Evolutionary conservation across 1,284 basidiomycete species (phyloP).

Genomic region (Trametes hirsuta): DNA sequence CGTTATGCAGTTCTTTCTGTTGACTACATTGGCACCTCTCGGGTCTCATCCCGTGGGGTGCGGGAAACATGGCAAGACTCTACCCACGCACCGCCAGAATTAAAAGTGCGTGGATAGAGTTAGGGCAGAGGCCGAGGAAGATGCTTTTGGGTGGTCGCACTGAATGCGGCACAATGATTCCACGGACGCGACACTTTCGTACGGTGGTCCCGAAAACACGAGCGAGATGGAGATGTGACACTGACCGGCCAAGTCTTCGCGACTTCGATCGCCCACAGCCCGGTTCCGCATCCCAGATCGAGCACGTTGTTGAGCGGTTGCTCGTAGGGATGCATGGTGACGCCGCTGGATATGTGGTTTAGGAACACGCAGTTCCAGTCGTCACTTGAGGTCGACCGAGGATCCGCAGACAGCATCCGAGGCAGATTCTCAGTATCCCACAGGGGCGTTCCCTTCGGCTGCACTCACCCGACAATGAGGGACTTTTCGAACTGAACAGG

Average conservation of each 20-base stretch:
- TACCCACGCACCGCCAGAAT: too few relatives aligned
- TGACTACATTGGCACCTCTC: too few relatives aligned
- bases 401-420: neutral
- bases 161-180: too few relatives aligned
- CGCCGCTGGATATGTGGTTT: constrained; percentile 44
- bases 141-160: too few relatives aligned
- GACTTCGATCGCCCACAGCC: constrained; percentile 72
- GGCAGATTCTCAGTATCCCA: neutral
- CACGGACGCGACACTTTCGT: too few relatives aligned
- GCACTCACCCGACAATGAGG: constrained; percentile 57
- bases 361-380: constrained; percentile 72
- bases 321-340: constrained; percentile 59
- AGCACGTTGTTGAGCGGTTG: constrained; percentile 57
- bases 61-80: too few relatives aligned
- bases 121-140: too few relatives aligned
- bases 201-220: neutral
- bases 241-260: constrained; percentile 66
- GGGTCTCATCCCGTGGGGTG: too few relatives aligned
- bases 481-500: constrained; percentile 54
- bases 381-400: constrained; percentile 49
- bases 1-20: too few relatives aligned
- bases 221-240: constrained; percentile 1
- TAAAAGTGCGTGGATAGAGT: too few relatives aligned
- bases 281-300: constrained; percentile 82
- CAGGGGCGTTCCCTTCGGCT: neutral